Evolutionary conservation across 371 early-diverging fungal species (phyloP), one percentile per base, ranked within the genome.

Genomic region (Apophysomyces trapeziformis): DNA sequence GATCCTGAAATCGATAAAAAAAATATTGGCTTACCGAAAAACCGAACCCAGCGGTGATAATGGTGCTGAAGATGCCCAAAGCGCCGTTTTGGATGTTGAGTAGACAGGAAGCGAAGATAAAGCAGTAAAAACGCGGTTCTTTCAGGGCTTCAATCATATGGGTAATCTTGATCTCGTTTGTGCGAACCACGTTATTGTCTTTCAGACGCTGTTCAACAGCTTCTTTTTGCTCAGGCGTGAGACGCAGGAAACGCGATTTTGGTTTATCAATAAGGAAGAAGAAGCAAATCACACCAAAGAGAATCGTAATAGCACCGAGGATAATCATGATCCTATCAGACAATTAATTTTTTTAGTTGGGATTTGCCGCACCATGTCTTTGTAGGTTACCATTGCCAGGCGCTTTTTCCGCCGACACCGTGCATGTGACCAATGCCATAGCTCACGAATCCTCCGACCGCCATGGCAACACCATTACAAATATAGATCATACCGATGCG

Each of bases 401-500:
- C 64, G 14, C 43, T 36, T 36, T 85, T 74, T 35, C 73, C 73
- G 7, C 68, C 65, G 45, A 68, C 67, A 36, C 70, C 70, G 36
- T 84, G 64, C 60, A 89, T 82, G 58, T 84, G 71, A 16, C 61
- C 69, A 60, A 89, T 76, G 8, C 82, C 87, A 36, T 85, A 80
- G 32, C 89, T 87, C 12, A 85, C 75, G 13, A 85, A 80, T 0
- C 86, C 89, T 63, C 85, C 87, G 26, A 88, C 77, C 12, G 82
- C 76, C 44, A 82, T 77, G 54, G 87, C 79, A n/a, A 80, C 38
- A 41, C 73, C 69, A 36, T 73, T 73, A 16, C 67, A 73, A 16
- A 73, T 67, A 26, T 69, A 73, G 21, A 69, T 46, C 11, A 65
- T 64, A 57, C 64, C 68, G 38, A 73, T 47, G 14, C 73, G 64